Conservation (phyloP, 805 yeast species). For the Debaryomyces prosopidis region DNA sequence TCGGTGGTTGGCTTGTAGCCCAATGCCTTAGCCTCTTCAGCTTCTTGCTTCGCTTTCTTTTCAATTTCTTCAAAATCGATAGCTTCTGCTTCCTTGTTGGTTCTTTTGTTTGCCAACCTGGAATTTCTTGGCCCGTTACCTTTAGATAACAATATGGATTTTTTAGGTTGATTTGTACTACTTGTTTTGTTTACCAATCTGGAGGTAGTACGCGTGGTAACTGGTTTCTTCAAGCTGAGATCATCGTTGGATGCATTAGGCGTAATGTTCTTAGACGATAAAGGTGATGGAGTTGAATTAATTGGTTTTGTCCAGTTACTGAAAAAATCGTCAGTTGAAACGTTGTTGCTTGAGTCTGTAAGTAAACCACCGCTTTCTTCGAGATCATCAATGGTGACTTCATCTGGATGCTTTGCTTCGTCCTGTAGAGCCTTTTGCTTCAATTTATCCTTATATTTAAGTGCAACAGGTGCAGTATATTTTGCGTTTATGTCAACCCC, state of each 20-base stretch:
- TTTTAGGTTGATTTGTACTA: conserved; percentile 21
- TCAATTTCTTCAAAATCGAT: conserved; percentile 63
- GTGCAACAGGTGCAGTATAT: conserved; percentile 80
- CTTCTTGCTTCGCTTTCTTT: conserved; percentile 80
- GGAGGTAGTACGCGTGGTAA: conserved; percentile 18
- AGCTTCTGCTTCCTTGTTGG: conserved; percentile 48
- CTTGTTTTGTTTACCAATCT: conserved; percentile 14
- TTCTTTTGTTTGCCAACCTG: conserved; percentile 53
- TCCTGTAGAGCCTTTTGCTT: conserved; percentile 69
- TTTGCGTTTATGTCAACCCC: conserved; percentile 65
- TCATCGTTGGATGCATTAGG: conserved; percentile 44
- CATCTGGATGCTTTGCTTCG: conserved; percentile 68
- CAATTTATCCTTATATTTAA: conserved; percentile 76
- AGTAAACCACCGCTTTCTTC: conserved; percentile 21
- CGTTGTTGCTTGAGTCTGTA: conserved; percentile 33
- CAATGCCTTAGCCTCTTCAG: conserved; percentile 59
- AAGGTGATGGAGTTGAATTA: conserved; percentile 51
- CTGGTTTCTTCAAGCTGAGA: conserved; percentile 24
- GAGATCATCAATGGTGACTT: conserved; percentile 62
- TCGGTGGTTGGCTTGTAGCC: conserved; percentile 47
- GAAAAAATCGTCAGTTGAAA: conserved; percentile 81
- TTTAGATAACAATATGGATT: conserved; percentile 47
- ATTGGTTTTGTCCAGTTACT: conserved; percentile 88
- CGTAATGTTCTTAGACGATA: conserved; percentile 45
- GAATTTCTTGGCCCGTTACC: conserved; percentile 57